A percentile compares a stretch with the other conserved stretches of the same genome.
Conservation (phyloP, 2,329 filamentous ascomycete species). For the Alternaria consortialis region DNA sequence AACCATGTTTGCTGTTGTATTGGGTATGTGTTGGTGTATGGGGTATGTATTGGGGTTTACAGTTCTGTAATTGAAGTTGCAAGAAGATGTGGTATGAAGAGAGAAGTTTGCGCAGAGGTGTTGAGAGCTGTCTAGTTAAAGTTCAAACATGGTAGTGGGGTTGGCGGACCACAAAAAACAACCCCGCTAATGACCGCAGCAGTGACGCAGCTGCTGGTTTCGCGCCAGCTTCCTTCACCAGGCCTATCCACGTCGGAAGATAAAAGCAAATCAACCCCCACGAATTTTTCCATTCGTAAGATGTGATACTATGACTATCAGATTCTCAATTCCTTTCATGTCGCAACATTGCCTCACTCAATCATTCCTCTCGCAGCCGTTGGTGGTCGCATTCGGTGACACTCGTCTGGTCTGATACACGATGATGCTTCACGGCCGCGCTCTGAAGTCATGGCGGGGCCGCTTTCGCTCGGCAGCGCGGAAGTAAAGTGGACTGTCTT, state of each 20-base stretch:
- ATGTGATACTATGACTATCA: neutral
- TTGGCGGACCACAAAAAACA: constrained; percentile 18
- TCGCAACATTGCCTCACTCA: constrained; percentile 11
- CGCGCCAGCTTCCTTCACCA: constrained; percentile 13
- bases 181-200: constrained; percentile 25
- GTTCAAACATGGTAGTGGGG: constrained; percentile 19
- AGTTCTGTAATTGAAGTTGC: neutral
- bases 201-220: constrained; percentile 14
- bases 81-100: constrained; percentile 2
- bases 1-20: constrained; percentile 29
- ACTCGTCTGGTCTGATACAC: neutral
- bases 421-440: constrained; percentile 45
- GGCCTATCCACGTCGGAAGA: constrained; percentile 1
- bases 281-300: neutral
- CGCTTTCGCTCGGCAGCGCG: constrained; percentile 38
- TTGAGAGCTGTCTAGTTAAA: constrained; percentile 16
- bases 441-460: constrained; percentile 46
- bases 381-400: neutral
- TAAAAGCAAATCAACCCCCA: constrained; percentile 16
- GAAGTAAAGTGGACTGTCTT: constrained; percentile 22
- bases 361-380: constrained; percentile 49
- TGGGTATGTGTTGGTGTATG: neutral
- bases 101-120: constrained; percentile 11
- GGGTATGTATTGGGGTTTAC: neutral
- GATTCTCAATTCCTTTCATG: no score